phyloP scores from a whole-genome alignment of 2,329 filamentous ascomycete species.

The Aspergillus niger region DNA sequence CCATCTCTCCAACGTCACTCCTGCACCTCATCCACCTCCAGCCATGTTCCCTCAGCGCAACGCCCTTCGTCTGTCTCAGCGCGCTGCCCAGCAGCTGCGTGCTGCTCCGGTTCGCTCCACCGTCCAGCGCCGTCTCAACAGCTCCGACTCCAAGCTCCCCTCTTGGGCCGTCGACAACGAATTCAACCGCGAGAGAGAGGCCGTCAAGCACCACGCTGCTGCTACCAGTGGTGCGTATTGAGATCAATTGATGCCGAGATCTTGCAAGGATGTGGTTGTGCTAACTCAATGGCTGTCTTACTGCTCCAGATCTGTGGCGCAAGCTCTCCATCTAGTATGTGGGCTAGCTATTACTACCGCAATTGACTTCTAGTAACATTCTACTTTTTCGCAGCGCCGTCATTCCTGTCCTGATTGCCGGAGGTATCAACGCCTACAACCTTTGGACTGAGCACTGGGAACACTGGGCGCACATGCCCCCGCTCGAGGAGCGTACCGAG shows the following conservation, averaged over 20 bases:
- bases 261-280: constrained; percentile 3
- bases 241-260: constrained; percentile 13
- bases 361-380: constrained; percentile 18
- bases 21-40: constrained; percentile 3
- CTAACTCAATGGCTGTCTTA: constrained; percentile 29
- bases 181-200: constrained; percentile 89
- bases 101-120: constrained; percentile 56
- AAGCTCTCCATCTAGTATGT: constrained; percentile 96
- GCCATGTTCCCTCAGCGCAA: constrained; percentile 68
- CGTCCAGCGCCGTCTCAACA: constrained; percentile 71
- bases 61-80: constrained; percentile 64
- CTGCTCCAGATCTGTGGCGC: constrained; percentile 76
- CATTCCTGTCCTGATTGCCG: constrained; percentile 70
- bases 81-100: constrained; percentile 63
- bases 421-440: constrained; percentile 79
- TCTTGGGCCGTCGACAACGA: constrained; percentile 72
- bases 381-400: constrained; percentile 62
- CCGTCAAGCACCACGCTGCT: constrained; percentile 86
- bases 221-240: constrained; percentile 73
- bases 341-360: constrained; percentile 16
- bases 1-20: constrained; percentile 16
- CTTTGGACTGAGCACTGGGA: constrained; percentile 98
- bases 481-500: constrained; percentile 86
- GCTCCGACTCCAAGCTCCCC: constrained; percentile 59
- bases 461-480: constrained; percentile 82